Conservation (phyloP, 495 filamentous ascomycete species). For the Trichoderma gamsii region DNA sequence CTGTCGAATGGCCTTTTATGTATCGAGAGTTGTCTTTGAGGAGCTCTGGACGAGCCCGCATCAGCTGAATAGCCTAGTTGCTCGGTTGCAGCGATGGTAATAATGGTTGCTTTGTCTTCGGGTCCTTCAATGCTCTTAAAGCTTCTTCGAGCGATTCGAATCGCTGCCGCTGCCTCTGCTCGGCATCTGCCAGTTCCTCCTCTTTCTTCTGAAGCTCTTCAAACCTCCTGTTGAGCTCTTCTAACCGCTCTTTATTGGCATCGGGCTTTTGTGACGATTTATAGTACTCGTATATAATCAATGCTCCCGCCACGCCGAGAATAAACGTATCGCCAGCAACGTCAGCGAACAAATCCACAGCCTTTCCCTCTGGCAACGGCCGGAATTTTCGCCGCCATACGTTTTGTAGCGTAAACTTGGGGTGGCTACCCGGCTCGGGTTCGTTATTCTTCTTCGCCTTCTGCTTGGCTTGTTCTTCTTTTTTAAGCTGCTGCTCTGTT, state of each 20-base stretch:
- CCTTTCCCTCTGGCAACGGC: constrained; percentile 83
- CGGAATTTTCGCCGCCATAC: constrained; percentile 51
- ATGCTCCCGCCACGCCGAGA: constrained; percentile 66
- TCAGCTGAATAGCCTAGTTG: neutral
- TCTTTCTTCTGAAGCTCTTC: constrained; percentile 55
- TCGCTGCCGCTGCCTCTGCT: constrained; percentile 50
- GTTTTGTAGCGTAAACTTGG: constrained; percentile 24
- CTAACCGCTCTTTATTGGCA: constrained; percentile 54
- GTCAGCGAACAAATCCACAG: constrained; percentile 91
- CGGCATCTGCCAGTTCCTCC: constrained; percentile 57
- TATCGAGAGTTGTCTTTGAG: too few species aligned
- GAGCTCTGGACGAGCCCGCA: neutral
- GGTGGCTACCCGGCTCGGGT: constrained; percentile 18
- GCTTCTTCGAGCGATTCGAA: constrained; percentile 65
- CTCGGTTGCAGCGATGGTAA: constrained; percentile 23
- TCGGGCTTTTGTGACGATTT: constrained; percentile 70
- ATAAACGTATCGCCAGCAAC: constrained; percentile 91
- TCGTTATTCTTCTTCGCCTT: constrained; percentile 53
- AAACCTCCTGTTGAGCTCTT: constrained; percentile 63
- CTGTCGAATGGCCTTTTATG: too few species aligned
- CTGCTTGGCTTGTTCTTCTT: constrained; percentile 51
- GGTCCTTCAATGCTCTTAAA: constrained; percentile 52
- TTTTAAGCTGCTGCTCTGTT: constrained; percentile 64
- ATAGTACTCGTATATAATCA: constrained; percentile 80
- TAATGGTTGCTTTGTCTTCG: constrained; percentile 42